Conservation (phyloP, 2,329 filamentous ascomycete genomes). For the Neurospora crassa region DNA sequence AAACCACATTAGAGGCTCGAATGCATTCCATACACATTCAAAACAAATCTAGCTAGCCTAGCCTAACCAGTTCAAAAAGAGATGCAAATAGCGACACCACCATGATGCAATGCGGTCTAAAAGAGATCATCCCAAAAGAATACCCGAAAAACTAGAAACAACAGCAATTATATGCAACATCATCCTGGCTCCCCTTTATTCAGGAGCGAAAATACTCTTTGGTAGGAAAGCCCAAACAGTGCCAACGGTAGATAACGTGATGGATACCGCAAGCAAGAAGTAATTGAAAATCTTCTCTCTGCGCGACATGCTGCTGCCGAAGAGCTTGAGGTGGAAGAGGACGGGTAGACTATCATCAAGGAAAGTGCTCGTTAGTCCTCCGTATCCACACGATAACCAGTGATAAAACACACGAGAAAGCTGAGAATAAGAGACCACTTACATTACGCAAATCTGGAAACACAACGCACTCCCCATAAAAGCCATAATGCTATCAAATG, state of each 20-base stretch:
- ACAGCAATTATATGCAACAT: not conserved
- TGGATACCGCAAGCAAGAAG: conserved; percentile 59
- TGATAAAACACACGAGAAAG: not conserved
- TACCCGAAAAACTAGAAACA: not conserved
- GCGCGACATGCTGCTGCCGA: conserved; percentile 57
- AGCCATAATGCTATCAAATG: conserved; percentile 84
- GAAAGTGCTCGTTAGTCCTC: not conserved
- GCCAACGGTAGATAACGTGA: conserved; percentile 61
- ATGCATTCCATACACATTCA: not conserved
- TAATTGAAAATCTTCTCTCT: conserved; percentile 59
- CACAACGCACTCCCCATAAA: conserved; percentile 84
- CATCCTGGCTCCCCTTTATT: conserved; percentile 16
- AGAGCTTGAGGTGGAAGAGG: conserved; percentile 84
- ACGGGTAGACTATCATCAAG: conserved; percentile 51
- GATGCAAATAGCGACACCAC: not conserved
- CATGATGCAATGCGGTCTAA: not conserved
- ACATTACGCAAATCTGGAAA: conserved; percentile 87
- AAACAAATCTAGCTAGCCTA: not conserved
- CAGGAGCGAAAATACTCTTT: conserved; percentile 57
- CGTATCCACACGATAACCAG: not conserved
- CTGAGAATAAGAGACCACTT: conserved; percentile 17
- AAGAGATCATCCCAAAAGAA: not conserved
- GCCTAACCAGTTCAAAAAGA: not conserved
- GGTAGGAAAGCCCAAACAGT: conserved; percentile 86
- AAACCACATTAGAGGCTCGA: too few relatives aligned